phyloP scores from a whole-genome alignment of 2,329 filamentous ascomycete genomes.

The Lasiodiplodia theobromae region DNA sequence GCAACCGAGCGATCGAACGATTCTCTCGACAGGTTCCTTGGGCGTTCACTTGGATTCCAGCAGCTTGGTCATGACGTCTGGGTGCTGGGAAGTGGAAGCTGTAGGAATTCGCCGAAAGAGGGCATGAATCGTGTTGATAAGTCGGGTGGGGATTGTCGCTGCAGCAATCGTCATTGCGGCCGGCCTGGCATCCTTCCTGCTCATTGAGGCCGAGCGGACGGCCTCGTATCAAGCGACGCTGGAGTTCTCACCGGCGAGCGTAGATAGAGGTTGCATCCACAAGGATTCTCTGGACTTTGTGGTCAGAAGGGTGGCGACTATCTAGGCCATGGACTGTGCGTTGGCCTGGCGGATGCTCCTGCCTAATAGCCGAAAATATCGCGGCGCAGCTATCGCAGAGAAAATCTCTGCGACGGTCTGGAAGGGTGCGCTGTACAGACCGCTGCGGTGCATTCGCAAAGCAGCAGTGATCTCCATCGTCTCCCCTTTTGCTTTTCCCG shows the following conservation, averaged over 20 bases:
- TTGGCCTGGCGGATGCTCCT: neutral
- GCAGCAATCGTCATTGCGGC: slow-evolving; percentile 10
- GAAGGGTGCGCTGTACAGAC: slow-evolving; percentile 17
- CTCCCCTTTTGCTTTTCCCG: slow-evolving; percentile 14
- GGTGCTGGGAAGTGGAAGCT: neutral
- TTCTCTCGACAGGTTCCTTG: neutral
- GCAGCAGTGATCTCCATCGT: slow-evolving; percentile 13
- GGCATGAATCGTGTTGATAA: slow-evolving; percentile 4
- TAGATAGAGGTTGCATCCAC: neutral
- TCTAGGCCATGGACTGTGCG: neutral
- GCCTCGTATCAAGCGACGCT: neutral
- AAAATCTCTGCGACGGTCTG: slow-evolving; percentile 3
- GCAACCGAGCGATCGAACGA: slow-evolving; percentile 1
- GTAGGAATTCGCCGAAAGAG: slow-evolving; percentile 11
- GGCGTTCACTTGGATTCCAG: neutral
- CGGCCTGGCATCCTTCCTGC: neutral
- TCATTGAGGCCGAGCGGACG: neutral
- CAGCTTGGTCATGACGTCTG: neutral
- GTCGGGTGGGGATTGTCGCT: neutral
- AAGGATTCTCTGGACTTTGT: neutral
- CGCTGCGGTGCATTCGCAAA: neutral
- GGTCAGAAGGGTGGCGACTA: neutral
- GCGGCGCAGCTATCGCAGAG: slow-evolving; percentile 7
- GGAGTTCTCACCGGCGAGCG: neutral
- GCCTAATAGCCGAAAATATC: neutral